Evolutionary conservation across 202 grass and related monocot species (phyloP), one percentile per base, ranked within the genome.

Genomic region (Miscanthus sacchariflorus): DNA sequence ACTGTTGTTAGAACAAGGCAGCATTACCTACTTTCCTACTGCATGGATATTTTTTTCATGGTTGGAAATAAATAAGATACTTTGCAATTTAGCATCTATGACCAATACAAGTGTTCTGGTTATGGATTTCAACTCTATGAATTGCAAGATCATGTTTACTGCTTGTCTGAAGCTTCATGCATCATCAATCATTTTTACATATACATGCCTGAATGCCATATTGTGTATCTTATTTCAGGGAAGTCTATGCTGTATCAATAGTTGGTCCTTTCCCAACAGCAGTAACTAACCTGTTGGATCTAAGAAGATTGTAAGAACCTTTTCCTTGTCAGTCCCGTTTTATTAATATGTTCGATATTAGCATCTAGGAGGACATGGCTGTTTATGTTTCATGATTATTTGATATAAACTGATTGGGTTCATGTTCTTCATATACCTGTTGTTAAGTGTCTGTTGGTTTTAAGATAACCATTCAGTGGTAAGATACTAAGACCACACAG

Each of bases 171-270:
- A 85, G n/a, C 63, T 81, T 44, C 71, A 40, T 88, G 38, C 43
- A 43, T 25, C 76, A 1, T 25, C 24, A 24, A 12, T 11, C 4
- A 11, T 84, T 85, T 70, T 6, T 77, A 21, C 4, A 24, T 48
- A 40, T 84, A 70, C 40, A 65, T 66, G 9, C 30, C 28, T 77
- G 23, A 82, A 50, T 82, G 69, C 17, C 75, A 76, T 52, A 74
- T 61, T 92, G 9, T 84, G 23, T 76, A 83, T 66, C 44, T 66
- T 88, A 76, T 88, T 96, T 89, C 94, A 99, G 96, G 85, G 96
- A 99, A 91, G 96, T 99, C 36, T 99, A 99, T 80, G 96, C 92
- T 39, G 94, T 96, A 61, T 99, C 96, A 67, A 99, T 99, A 68
- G 94, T 99, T 80, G 96, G 96, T 58, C 92, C 91, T 72, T 96